Evolutionary conservation across 345 rosid genomes (phyloP), one percentile per base, ranked within the genome.

Genomic region (Excoecaria cochinchinensis): DNA sequence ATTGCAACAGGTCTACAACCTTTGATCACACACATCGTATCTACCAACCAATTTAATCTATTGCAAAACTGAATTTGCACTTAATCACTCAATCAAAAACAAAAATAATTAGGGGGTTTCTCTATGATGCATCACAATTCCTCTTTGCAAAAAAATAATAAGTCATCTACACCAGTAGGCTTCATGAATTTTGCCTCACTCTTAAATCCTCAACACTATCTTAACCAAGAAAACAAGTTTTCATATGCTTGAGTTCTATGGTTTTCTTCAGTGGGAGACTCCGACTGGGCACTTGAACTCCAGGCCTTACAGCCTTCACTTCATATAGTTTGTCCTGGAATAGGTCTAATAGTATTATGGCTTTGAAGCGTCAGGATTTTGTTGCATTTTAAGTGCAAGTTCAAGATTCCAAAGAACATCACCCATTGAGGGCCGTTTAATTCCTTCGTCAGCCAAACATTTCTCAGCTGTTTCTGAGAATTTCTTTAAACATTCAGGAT

Each of bases 371-470:
- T 85, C 85, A 14, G 88, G 81, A 62, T 80, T 80, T 68, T 84
- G 85, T 46, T 88, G 86, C 61, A 92, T 36, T 50, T 92, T 97
- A 61, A 89, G 87, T 3, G 91, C 87, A 39, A 83, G 85, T 70
- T 94, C 97, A 6, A 94, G 90, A 68, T 85, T 91, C 97, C 97
- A 88, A 53, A 92, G 72, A 51, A 92, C 91, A 72, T 92, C 97
- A 0, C 95, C 97, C 92, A 94, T 94, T 0, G 90, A 66, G 2
- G 97, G 98, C 8, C 98, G 90, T 36, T 88, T 87, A 48, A 74
- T 57, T 47, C 97, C 95, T 0, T 79, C 78, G 47, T 92, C 97
- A 0, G 86, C 76, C 52, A 94, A 40, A 76, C 94, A 94, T 62
- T 94, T 94, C 78, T 78, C 85, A 5, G 97, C 95, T 0, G 87